Base-by-base conservation (phyloP, 1,139 yeast species). In the Pichia sp. region DNA sequence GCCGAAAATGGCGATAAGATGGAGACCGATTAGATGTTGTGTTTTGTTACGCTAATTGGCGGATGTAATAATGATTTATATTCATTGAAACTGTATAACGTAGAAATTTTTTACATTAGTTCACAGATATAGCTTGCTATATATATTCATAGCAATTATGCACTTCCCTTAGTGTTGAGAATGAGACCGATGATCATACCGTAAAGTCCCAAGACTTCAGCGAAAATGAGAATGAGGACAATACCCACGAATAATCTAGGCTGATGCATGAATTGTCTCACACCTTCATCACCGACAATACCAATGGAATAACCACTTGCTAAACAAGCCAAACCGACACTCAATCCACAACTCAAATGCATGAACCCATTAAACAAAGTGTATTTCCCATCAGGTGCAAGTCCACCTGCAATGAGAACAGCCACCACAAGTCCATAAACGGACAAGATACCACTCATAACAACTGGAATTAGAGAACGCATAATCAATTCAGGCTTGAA, bases 221-320 rank as follows among this genome's bases (percentile, higher is more conserved):
- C 96, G 63, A 91, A 91, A 80, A 91, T 91, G 61, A 91, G 79
- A 60, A 91, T 91, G 66, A 88, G 76, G 56, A 88, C 91, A 63
- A 78, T 78, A 42, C 96, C 96, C 44, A 91, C 98, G 63, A 91
- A 91, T 51, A 91, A 72, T 63, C 96, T 77, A 48, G 96, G 96
- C 66, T 91, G 97, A 62, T 86, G 95, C 76, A 88, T 91, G 51
- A 81, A 79, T 56, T 88, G 94, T 61, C 98, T 81, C 37, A 91
- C 97, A 58, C 98, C 98, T 51, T 88, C 97, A 60, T 91, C 98
- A 49, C 99, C 99, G 36, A 91, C 99, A 47, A 91, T 87, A 49
- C 99, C 99, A 66, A 91, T 91, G 51, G 98, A 95, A 59, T 85
- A 91, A 40, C 99, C 99, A 47, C 96, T 88, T 42, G 97, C 94